Conservation (phyloP, 495 filamentous ascomycete genomes). For the Hyaloscypha hepaticicola region DNA sequence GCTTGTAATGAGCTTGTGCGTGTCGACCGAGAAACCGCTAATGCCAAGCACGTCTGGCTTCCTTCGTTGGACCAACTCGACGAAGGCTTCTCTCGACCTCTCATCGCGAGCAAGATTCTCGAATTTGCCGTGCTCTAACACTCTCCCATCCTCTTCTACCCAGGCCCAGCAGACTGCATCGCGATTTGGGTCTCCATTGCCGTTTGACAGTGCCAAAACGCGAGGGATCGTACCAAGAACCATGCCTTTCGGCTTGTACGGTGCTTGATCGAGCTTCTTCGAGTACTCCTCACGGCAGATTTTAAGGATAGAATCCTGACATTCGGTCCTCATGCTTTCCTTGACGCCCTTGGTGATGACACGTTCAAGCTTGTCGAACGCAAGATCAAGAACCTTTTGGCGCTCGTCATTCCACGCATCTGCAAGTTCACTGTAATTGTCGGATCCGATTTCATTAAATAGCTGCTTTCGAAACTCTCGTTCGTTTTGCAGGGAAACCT, state of each 20-base stretch:
- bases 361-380: conserved; percentile 76
- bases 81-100: conserved; percentile 60
- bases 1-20: conserved; percentile 77
- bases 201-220: conserved; percentile 82
- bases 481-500: conserved; percentile 70
- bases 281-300: conserved; percentile 81
- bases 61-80: conserved; percentile 69
- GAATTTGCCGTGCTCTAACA: conserved; percentile 86
- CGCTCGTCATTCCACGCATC: conserved; percentile 93
- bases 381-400: conserved; percentile 77
- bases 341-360: conserved; percentile 88
- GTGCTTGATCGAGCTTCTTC: conserved; percentile 88
- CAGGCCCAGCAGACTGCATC: conserved; percentile 90
- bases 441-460: conserved; percentile 80
- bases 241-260: conserved; percentile 94
- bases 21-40: conserved; percentile 86
- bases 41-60: conserved; percentile 89
- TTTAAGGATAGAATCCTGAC: conserved; percentile 82
- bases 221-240: conserved; percentile 82
- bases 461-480: conserved; percentile 70
- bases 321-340: conserved; percentile 85
- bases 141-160: conserved; percentile 87
- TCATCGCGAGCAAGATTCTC: conserved; percentile 73
- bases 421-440: conserved; percentile 91
- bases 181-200: conserved; percentile 66